Evolutionary conservation across 2,329 filamentous ascomycete genomes (phyloP), one percentile per base, ranked within the genome.

Genomic region (Monilinia aucupariae): DNA sequence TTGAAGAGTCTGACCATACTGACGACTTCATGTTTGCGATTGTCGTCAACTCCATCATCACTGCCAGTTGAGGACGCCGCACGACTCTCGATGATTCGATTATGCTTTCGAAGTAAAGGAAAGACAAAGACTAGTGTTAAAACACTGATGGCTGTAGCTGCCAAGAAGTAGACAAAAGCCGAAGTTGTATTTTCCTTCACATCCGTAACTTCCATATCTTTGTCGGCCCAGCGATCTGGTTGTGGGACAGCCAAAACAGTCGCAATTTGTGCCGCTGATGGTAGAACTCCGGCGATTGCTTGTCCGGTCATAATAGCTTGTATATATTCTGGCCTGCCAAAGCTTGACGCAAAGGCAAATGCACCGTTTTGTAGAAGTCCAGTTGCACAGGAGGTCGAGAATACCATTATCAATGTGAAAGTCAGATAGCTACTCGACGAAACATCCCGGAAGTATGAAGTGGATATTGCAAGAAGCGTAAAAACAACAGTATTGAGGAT

Each of bases 271-370:
- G 91, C 90, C 54, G 96, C 81, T 54, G 90, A 88, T 0, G 94
- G 94, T 4, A 97, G 79, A 12, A 99, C 92, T 37, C 94, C 94
- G 0, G 94, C 92, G 4, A 99, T 81, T 39, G 88, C 93, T 76
- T 99, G 94, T 1, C 94, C 94, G 3, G 88, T 87, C 92, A 99
- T 97, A 75, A 97, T 92, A 30, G 89, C 93, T 76, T 97, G 93
- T 62, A 91, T 96, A 75, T 97, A 99, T 75, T 94, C 90, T 25
- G 88, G 85, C 59, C 90, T 81, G 43, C 88, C 91, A 72, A 96
- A 97, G 59, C 90, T 88, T 4, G 90, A 85, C 3, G 91, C 92
- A 73, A 92, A 97, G 3, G 94, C 91, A 74, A 97, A 96, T 13
- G 94, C 85, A 22, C 94, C 94, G 75, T 97, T 97, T 76, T 97